These are phyloP conservation scores for Rhodotorula mucilaginosa DNA, from an alignment of 1,284 basidiomycete species.

Conservation along the genomic window DNA sequence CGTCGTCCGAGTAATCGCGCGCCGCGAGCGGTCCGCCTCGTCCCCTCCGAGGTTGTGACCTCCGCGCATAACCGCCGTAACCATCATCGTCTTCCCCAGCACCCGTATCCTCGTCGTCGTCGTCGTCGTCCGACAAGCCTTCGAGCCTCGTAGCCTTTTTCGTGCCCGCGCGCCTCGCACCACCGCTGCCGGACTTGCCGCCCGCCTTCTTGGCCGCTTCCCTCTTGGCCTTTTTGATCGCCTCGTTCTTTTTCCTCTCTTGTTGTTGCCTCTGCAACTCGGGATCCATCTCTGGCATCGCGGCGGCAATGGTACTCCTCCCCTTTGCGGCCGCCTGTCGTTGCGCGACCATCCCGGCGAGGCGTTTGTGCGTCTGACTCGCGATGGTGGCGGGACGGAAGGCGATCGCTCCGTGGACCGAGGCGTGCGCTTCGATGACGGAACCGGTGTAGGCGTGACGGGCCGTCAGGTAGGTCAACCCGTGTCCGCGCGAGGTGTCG, in stretches of 20 bases:
- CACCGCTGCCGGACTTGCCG: constrained; percentile 28
- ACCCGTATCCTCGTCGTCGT: neutral
- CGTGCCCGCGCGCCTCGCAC: constrained; percentile 21
- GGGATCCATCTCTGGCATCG: constrained; percentile 52
- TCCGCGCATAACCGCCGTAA: constrained; percentile 19
- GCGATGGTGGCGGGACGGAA: constrained; percentile 84
- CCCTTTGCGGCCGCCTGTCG: constrained; percentile 66
- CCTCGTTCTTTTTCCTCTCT: constrained; percentile 45
- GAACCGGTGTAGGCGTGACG: constrained; percentile 76
- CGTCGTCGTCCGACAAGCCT: constrained; percentile 25
- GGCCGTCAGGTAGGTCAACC: constrained; percentile 74
- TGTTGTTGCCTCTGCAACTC: constrained; percentile 36
- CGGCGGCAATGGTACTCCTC: constrained; percentile 67
- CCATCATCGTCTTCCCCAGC: constrained; percentile 22
- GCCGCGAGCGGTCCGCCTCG: constrained; percentile 23
- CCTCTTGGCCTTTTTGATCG: constrained; percentile 44
- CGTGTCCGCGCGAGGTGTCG: constrained; percentile 55
- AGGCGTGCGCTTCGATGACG: constrained; percentile 77
- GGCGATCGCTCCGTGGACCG: constrained; percentile 76
- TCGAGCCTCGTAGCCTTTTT: constrained; percentile 39
- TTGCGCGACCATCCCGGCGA: constrained; percentile 80
- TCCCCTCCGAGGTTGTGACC: constrained; percentile 27
- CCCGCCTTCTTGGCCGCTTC: constrained; percentile 17
- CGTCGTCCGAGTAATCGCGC: constrained; percentile 39
- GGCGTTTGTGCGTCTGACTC: constrained; percentile 80